These are phyloP conservation scores for Penicillium sp. DNA, from an alignment of 2,329 filamentous ascomycete genomes.

Conservation along the genomic window DNA sequence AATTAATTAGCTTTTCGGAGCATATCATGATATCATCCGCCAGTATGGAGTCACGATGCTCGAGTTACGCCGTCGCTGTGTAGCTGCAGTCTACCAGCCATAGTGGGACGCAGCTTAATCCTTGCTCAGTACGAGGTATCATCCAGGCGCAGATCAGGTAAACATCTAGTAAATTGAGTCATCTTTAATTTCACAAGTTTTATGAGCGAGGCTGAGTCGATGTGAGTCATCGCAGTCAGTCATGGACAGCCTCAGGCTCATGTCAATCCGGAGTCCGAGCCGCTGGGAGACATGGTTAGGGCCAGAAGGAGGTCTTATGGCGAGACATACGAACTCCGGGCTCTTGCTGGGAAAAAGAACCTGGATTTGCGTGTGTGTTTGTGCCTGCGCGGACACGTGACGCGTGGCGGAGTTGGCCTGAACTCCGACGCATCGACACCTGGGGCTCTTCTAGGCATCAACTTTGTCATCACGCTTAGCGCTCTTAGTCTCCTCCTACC, in stretches of 20 bases:
- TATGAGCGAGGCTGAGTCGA: neutral
- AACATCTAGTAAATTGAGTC: neutral
- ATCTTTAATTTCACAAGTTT: neutral
- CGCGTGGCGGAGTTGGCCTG: neutral
- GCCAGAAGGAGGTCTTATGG: too few relatives aligned
- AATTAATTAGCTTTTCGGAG: neutral
- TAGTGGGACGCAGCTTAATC: neutral
- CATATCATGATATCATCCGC: neutral
- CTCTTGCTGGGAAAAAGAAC: too few relatives aligned
- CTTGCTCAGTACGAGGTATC: neutral
- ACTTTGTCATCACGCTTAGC: neutral
- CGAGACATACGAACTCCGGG: too few relatives aligned
- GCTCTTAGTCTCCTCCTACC: neutral
- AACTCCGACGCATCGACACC: neutral
- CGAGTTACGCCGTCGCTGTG: neutral
- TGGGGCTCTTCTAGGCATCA: neutral
- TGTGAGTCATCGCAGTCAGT: neutral
- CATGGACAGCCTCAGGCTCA: neutral
- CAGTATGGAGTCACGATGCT: neutral
- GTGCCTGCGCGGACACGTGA: neutral
- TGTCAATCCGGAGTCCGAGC: too few relatives aligned
- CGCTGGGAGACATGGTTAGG: too few relatives aligned
- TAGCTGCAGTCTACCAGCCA: neutral
- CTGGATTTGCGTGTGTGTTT: neutral
- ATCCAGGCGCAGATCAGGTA: too few relatives aligned